These are phyloP conservation scores for Spiromastix sp. DNA, from an alignment of 2,329 filamentous ascomycete genomes.

Conservation along the genomic window DNA sequence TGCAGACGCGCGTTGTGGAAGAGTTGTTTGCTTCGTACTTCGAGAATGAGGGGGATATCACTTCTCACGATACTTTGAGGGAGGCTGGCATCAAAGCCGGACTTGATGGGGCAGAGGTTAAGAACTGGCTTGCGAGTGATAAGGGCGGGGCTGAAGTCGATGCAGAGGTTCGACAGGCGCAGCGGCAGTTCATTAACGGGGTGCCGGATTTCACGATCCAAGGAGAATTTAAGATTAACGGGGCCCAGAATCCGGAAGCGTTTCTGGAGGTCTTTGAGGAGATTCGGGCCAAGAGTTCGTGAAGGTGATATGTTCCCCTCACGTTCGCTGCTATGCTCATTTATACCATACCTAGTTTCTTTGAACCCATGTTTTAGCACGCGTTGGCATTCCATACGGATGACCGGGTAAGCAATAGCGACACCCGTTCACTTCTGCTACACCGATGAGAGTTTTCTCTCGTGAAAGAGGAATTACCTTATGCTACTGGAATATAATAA, in stretches of 20 bases:
- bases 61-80: constrained; percentile 42
- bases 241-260: constrained; percentile 58
- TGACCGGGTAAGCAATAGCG: no score
- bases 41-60: constrained; percentile 55
- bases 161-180: constrained; percentile 43
- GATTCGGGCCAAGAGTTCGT: constrained; percentile 45
- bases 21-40: constrained; percentile 58
- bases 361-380: no score
- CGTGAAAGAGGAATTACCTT: no score
- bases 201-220: constrained; percentile 71
- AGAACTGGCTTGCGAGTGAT: constrained; percentile 44
- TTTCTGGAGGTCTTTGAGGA: constrained; percentile 58
- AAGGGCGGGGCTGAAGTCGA: constrained; percentile 50
- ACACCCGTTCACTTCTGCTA: no score
- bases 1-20: constrained; percentile 51
- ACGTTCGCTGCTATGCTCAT: no score
- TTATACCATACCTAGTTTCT: no score
- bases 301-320: no score
- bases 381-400: no score
- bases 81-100: constrained; percentile 35
- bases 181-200: constrained; percentile 47
- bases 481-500: no score
- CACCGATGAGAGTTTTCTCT: no score
- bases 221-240: constrained; percentile 54
- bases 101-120: constrained; percentile 42